Evolutionary conservation across 2,329 filamentous ascomycete species (phyloP).

Genomic region (Hymenoscyphus repandus): DNA sequence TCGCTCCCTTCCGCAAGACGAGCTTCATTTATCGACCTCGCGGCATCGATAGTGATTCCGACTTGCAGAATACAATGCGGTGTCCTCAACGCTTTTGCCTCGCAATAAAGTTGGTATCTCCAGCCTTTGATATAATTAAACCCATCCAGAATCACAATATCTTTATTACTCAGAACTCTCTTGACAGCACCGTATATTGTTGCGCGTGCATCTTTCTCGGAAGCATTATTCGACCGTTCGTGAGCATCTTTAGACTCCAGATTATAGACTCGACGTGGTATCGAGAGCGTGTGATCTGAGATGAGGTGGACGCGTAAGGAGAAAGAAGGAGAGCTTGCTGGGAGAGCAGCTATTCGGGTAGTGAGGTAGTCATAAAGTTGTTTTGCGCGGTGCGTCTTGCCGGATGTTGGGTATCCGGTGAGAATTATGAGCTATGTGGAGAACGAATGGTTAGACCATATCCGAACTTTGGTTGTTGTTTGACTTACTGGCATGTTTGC

Average conservation of each 20-base stretch:
- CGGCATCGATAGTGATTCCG: conserved; percentile 49
- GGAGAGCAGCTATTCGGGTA: conserved; percentile 38
- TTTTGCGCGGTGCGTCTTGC: conserved; percentile 39
- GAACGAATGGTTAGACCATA: background rate
- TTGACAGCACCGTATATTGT: conserved; percentile 74
- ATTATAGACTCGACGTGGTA: conserved; percentile 67
- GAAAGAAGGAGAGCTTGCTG: conserved; percentile 29
- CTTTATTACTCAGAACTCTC: conserved; percentile 63
- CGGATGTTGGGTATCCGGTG: conserved; percentile 62
- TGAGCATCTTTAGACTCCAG: conserved; percentile 53
- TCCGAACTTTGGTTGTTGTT: background rate
- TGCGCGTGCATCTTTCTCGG: conserved; percentile 78
- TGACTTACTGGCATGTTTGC: conserved; percentile 1
- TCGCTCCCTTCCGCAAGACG: conserved; percentile 39
- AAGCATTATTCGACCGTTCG: conserved; percentile 64
- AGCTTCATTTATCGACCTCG: conserved; percentile 53
- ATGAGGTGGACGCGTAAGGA: conserved; percentile 65
- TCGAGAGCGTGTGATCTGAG: conserved; percentile 65
- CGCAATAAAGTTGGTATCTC: conserved; percentile 80
- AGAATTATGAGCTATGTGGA: conserved; percentile 56
- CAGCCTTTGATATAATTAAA: conserved; percentile 89
- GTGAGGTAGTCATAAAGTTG: conserved; percentile 9
- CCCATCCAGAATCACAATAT: conserved; percentile 75
- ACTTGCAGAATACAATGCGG: conserved; percentile 69
- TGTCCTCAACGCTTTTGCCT: conserved; percentile 74